phyloP scores from a whole-genome alignment of 2,329 filamentous ascomycete genomes.

The Penicillium brasilianum region DNA sequence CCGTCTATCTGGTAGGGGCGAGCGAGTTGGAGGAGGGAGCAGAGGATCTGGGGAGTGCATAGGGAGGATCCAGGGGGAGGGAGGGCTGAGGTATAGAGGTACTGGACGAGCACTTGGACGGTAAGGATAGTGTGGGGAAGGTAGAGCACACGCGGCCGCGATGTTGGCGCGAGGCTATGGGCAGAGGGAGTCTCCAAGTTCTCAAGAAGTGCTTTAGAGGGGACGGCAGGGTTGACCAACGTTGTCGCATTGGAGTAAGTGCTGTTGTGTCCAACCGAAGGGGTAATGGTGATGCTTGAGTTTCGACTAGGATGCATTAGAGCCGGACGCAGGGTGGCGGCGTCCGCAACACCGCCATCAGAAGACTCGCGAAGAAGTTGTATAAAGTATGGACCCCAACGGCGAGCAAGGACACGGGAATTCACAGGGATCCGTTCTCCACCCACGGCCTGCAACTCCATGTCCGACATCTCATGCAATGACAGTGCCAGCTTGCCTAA shows the following conservation, averaged over 20 bases:
- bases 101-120: slow-evolving; percentile 87
- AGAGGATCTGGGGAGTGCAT: slow-evolving; percentile 93
- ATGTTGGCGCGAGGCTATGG: slow-evolving; percentile 59
- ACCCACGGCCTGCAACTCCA: slow-evolving; percentile 92
- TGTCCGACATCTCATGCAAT: slow-evolving; percentile 87
- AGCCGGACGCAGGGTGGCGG: slow-evolving; percentile 73
- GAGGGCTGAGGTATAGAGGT: slow-evolving; percentile 88
- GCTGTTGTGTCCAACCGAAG: slow-evolving; percentile 49
- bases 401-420: slow-evolving; percentile 80
- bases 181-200: slow-evolving; percentile 60
- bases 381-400: slow-evolving; percentile 97
- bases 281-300: slow-evolving; percentile 86
- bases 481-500: slow-evolving; percentile 79
- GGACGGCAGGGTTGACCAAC: slow-evolving; percentile 40
- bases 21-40: slow-evolving; percentile 90
- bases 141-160: slow-evolving; percentile 83
- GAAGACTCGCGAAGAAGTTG: slow-evolving; percentile 82
- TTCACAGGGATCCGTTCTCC: slow-evolving; percentile 94
- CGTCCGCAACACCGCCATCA: slow-evolving; percentile 72
- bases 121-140: slow-evolving; percentile 91
- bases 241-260: slow-evolving; percentile 51
- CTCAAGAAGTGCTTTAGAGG: slow-evolving; percentile 42
- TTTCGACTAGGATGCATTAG: slow-evolving; percentile 67
- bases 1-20: slow-evolving; percentile 93
- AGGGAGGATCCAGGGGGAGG: slow-evolving; percentile 76